Evolutionary conservation across 371 early-diverging fungal genomes (phyloP), one percentile per base, ranked within the genome.

Genomic region (Apophysomyces ossiformis): DNA sequence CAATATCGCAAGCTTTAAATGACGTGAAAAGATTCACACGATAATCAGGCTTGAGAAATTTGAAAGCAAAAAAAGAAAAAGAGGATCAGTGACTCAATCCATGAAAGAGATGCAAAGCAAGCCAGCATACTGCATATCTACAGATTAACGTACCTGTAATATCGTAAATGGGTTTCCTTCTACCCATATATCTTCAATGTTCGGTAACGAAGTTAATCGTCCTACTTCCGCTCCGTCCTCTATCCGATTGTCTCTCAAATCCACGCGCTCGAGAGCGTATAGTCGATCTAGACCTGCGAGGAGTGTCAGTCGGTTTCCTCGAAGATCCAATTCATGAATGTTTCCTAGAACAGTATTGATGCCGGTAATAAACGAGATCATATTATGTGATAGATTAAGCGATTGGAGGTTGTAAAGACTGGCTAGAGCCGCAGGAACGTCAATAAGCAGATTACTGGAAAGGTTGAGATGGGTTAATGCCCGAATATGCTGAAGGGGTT

Each of bases 231-330:
- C 82, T 13, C 79, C 75, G 37, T 89, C 90, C 9, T 76, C 85
- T 43, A 92, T 71, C 37, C 75, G 78, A 63, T 92, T 92, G 57
- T 88, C 87, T 5, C 91, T 71, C 15, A 92, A 69, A 68, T 92
- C 91, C 32, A 91, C 68, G 57, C 80, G 77, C 64, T 91, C 91
- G 59, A 92, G 75, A 13, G 90, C 88, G 87, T 87, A 90, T 36
- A 92, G 72, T 21, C 91, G 74, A 60, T 89, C 89, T 64, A 91
- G 58, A 6, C 92, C 92, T 4, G 84, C 81, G 21, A 92, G 74
- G 13, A 84, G 75, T 0, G 82, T 77, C n/a, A 92, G 66, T 11
- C 85, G 80, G 69, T 92, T 92, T n/a, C 83, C 85, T 41, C 89
- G 78, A 41, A 92, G 64, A 57, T 88, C 82, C 36, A 92, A 71